These are phyloP conservation scores for Annulohypoxylon stygium DNA, from an alignment of 495 filamentous ascomycete genomes.

Conservation along the genomic window DNA sequence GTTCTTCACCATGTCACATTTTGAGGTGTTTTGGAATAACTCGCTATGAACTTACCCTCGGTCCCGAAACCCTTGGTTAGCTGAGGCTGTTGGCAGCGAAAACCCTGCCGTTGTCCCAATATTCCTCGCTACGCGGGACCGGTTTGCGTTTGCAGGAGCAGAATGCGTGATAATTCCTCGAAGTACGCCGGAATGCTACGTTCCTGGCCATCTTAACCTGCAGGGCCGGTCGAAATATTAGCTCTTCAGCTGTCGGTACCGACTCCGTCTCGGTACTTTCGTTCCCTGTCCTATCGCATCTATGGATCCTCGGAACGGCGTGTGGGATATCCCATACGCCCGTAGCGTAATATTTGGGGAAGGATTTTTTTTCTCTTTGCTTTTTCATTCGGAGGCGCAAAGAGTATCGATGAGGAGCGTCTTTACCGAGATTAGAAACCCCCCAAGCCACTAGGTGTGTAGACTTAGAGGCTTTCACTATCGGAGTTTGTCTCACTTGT, in stretches of 20 bases:
- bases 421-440: not conserved
- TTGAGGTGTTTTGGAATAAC: not conserved
- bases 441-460: not conserved
- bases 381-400: not conserved
- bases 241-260: slow-evolving; percentile 3
- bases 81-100: not conserved
- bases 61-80: not conserved
- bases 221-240: not conserved
- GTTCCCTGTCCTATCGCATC: not conserved
- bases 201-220: not conserved
- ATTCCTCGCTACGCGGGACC: not conserved
- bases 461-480: not conserved
- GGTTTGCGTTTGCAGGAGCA: not conserved
- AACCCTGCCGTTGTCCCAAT: not conserved
- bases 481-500: slow-evolving; percentile 12
- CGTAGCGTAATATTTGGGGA: not conserved
- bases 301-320: not conserved
- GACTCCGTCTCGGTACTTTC: not conserved
- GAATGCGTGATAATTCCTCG: not conserved
- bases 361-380: not conserved
- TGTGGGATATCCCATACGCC: not conserved
- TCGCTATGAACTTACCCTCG: not conserved
- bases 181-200: not conserved
- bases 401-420: not conserved
- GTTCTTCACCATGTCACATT: not conserved